A percentile compares a stretch with the other conserved stretches of the same genome.
phyloP scores from a whole-genome alignment of 768 basidiomycete genomes.

The Panus rudis region DNA sequence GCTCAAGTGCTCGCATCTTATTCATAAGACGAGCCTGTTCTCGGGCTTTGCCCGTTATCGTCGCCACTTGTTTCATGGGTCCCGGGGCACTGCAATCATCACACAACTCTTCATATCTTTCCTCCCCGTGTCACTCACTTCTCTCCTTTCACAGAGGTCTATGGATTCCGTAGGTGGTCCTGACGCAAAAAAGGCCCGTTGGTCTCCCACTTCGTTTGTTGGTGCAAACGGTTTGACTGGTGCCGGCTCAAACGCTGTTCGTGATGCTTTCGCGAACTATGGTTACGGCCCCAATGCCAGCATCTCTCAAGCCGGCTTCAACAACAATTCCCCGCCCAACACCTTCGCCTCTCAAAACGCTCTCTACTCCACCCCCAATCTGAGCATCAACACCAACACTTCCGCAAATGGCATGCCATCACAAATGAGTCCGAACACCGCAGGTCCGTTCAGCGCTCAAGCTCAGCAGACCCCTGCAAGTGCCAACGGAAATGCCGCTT shows the following conservation, averaged over 20 bases:
- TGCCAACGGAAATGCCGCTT: slow-evolving; percentile 41
- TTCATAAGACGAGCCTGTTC: too few relatives aligned
- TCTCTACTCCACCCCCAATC: slow-evolving; percentile 67
- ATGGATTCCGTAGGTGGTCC: slow-evolving; percentile 80
- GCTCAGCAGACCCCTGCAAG: slow-evolving; percentile 26
- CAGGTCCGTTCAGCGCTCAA: slow-evolving; percentile 49
- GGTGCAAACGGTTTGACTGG: slow-evolving; percentile 29
- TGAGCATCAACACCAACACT: slow-evolving; percentile 58
- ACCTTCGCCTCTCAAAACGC: slow-evolving; percentile 47
- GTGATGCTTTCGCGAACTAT: slow-evolving; percentile 79
- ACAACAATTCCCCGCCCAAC: slow-evolving; percentile 38
- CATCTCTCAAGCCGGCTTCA: slow-evolving; percentile 50
- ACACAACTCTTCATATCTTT: too few relatives aligned
- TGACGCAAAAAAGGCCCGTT: slow-evolving; percentile 85
- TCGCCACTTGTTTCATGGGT: too few relatives aligned
- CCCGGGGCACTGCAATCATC: too few relatives aligned
- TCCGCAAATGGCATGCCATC: slow-evolving; percentile 41
- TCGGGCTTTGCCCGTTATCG: too few relatives aligned
- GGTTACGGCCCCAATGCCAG: slow-evolving; percentile 75
- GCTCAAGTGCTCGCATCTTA: too few relatives aligned
- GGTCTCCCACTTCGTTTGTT: slow-evolving; percentile 62
- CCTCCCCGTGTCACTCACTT: neutral
- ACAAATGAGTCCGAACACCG: slow-evolving; percentile 64
- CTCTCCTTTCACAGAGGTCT: slow-evolving; percentile 50
- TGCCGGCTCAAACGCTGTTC: slow-evolving; percentile 37